Evolutionary conservation across 2,329 filamentous ascomycete genomes (phyloP), one percentile per base, ranked within the genome.

Genomic region (Annulohypoxylon truncatum): DNA sequence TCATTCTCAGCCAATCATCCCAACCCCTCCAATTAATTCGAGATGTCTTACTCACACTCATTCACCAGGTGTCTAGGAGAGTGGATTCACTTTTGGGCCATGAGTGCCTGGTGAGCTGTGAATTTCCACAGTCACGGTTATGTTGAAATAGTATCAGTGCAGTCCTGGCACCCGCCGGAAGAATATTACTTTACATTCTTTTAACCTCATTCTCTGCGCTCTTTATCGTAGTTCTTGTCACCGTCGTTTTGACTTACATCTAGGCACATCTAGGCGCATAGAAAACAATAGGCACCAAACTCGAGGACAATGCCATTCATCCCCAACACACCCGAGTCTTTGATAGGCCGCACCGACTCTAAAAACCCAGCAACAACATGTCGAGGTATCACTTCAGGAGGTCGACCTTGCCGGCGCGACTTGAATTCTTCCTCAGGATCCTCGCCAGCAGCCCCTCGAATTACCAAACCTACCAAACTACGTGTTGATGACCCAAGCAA

Each of bases 351-450:
- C 62, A 89, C 89, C 74, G 94, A 97, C 83, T 97, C 93, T 54
- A 93, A 92, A 77, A 90, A 97, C 71, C 90, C 94, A 1, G 84
- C 87, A 1, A 91, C 90, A 10, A 97, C 94, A 77, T 99, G 96
- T 80, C 90, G 90, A 80, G 96, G 96, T 62, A 88, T 98, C 68
- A 97, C 94, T 3, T 85, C 89, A 26, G 88, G 85, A 71, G 96
- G 96, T n/a, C 86, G 89, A 52, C 92, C 93, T 9, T 99, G 96
- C 81, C 89, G 95, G 69, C 87, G 93, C 54, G 83, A 90, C 4
- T 82, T 97, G 33, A 82, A 86, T 18, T 79, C 86, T 8, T 81
- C 77, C 77, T 66, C 79, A 50, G 70, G 29, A 15, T 71, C 76
- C 68, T 72, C 78, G 61, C 65, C 72, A 63, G 54, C 64, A 72